Evolutionary conservation across 257 asterid genomes (phyloP).

Genomic region (Dorcoceras hygrometricum): DNA sequence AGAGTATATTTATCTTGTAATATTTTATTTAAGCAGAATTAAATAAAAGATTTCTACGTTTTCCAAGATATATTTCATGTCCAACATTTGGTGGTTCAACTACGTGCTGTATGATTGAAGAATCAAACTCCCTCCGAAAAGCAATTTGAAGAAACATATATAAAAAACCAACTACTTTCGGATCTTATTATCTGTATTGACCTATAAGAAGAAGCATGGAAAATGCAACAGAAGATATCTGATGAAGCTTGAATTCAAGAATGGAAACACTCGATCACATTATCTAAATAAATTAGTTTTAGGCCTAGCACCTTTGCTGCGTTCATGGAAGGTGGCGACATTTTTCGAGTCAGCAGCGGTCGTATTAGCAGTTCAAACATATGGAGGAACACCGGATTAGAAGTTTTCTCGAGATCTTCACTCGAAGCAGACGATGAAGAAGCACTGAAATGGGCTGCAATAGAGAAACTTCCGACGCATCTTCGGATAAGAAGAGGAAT

Average conservation of each 20-base stretch:
- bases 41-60: constrained; percentile 35
- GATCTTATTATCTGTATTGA: constrained; percentile 15
- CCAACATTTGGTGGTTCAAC: constrained; percentile 11
- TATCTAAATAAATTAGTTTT: neutral
- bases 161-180: constrained; percentile 17
- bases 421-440: constrained; percentile 71
- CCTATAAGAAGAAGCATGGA: constrained; percentile 25
- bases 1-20: too few species aligned
- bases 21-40: neutral
- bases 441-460: constrained; percentile 84
- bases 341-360: constrained; percentile 48
- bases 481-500: constrained; percentile 68
- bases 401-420: constrained; percentile 60
- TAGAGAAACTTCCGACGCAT: constrained; percentile 77
- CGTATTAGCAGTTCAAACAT: constrained; percentile 60
- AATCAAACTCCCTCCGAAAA: constrained; percentile 31
- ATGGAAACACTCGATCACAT: constrained; percentile 21
- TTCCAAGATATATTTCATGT: constrained; percentile 25
- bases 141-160: constrained; percentile 20
- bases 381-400: constrained; percentile 75
- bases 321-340: constrained; percentile 56
- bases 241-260: constrained; percentile 24
- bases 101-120: constrained; percentile 26
- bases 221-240: constrained; percentile 8
- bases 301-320: constrained; percentile 2